Evolutionary conservation across 768 basidiomycete species (phyloP).

Genomic region (Arthromyces matolae): DNA sequence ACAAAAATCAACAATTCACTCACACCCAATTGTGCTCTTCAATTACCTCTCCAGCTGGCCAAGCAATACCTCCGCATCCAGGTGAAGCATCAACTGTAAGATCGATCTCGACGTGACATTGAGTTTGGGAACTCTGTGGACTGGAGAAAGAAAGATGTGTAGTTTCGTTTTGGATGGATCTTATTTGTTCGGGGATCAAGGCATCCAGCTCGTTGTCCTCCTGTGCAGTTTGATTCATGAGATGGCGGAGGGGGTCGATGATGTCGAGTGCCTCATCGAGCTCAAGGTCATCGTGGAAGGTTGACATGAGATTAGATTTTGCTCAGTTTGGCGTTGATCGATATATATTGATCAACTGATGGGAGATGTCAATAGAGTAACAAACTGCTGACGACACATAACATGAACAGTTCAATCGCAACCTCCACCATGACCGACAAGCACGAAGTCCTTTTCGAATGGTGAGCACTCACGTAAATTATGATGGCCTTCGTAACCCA

Average conservation of each 20-base stretch:
- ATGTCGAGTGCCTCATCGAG: conserved; percentile 52
- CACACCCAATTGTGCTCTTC: conserved; percentile 1
- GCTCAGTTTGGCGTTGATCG: conserved; percentile 4
- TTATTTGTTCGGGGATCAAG: conserved; percentile 52
- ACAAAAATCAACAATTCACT: conserved; percentile 10
- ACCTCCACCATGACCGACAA: conserved; percentile 14
- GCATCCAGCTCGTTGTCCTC: conserved; percentile 22
- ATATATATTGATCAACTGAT: no score
- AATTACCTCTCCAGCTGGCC: conserved; percentile 93
- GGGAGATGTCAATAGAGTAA: conserved; percentile 2
- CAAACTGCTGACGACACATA: conserved; percentile 7
- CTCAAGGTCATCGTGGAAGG: conserved; percentile 31
- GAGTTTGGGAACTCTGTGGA: conserved; percentile 17
- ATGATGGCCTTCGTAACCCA: not conserved
- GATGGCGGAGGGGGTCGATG: conserved; percentile 59
- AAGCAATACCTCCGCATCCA: conserved; percentile 89
- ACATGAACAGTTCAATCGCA: conserved; percentile 9
- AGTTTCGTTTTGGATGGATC: conserved; percentile 45
- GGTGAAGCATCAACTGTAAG: conserved; percentile 76
- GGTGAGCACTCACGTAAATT: conserved; percentile 30
- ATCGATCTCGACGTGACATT: conserved; percentile 40
- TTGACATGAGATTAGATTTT: conserved; percentile 13
- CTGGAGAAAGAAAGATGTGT: conserved; percentile 39
- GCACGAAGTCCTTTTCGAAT: conserved; percentile 51
- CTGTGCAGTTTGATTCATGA: conserved; percentile 39